Evolutionary conservation across 306 rosid species (phyloP).

Genomic region (Luffa acutangula): DNA sequence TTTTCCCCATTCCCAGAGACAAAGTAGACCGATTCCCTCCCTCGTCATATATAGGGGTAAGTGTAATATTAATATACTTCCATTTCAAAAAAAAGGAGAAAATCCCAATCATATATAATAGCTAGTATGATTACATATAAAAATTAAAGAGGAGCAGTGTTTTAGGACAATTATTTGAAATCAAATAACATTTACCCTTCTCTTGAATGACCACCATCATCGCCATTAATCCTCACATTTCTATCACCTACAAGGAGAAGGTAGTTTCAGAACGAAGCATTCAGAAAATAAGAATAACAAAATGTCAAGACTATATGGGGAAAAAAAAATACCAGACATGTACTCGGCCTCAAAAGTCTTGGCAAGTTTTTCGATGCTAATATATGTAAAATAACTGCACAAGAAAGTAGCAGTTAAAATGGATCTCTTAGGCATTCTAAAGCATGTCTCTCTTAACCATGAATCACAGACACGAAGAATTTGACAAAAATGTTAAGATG

Average conservation of each 20-base stretch:
- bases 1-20: background rate
- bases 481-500: background rate
- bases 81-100: background rate
- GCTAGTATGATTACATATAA: background rate
- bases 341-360: slow-evolving; percentile 42
- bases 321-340: slow-evolving; percentile 38
- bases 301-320: background rate
- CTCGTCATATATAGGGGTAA: background rate
- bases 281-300: slow-evolving; percentile 7
- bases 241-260: slow-evolving; percentile 26
- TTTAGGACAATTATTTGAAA: background rate
- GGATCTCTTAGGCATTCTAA: background rate
- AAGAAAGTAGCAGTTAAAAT: slow-evolving; percentile 9
- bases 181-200: slow-evolving; percentile 32
- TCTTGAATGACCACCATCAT: slow-evolving; percentile 23
- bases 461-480: background rate
- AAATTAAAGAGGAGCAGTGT: background rate
- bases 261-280: slow-evolving; percentile 1
- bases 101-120: background rate
- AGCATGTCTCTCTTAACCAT: background rate
- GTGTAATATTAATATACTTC: background rate
- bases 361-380: slow-evolving; percentile 54
- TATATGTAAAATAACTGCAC: slow-evolving; percentile 74
- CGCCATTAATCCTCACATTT: slow-evolving; percentile 17
- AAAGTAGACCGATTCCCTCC: background rate